Evolutionary conservation across 495 filamentous ascomycete species (phyloP).

Genomic region (Penicillium flavigenum): DNA sequence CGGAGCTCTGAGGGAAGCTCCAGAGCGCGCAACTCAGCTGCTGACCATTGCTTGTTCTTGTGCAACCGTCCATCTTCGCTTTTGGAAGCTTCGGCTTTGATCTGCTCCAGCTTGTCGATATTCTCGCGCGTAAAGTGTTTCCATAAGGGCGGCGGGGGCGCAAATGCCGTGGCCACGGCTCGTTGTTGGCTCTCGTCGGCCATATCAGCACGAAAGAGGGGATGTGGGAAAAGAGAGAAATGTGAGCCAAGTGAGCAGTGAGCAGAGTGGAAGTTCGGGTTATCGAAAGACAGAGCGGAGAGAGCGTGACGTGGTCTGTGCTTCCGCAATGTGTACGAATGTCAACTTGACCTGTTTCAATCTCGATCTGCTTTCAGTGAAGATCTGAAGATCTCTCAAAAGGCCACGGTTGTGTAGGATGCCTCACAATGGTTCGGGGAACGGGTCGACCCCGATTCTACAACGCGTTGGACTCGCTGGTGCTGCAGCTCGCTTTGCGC

Average conservation of each 20-base stretch:
- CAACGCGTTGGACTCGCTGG: constrained; percentile 35
- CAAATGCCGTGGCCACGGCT: constrained; percentile 63
- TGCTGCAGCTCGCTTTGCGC: constrained; percentile 46
- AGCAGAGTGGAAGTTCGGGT: background rate
- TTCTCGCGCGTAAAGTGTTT: constrained; percentile 82
- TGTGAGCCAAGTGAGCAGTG: background rate
- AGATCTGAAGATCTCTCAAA: background rate
- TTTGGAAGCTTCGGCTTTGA: constrained; percentile 48
- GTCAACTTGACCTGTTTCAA: constrained; percentile 1
- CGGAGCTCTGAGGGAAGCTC: constrained; percentile 69
- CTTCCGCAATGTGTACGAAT: constrained; percentile 8
- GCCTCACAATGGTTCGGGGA: constrained; percentile 33
- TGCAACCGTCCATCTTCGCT: constrained; percentile 35
- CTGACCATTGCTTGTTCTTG: constrained; percentile 37
- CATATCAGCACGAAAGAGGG: constrained; percentile 32
- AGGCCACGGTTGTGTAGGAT: constrained; percentile 19
- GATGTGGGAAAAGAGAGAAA: background rate
- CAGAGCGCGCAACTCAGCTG: constrained; percentile 53
- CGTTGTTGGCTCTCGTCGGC: constrained; percentile 51
- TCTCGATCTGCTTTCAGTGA: constrained; percentile 2
- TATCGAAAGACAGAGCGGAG: background rate
- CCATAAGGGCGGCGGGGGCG: constrained; percentile 87
- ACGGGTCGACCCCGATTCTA: constrained; percentile 29
- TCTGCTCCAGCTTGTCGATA: constrained; percentile 60
- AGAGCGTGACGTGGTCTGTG: constrained; percentile 13